Evolutionary conservation across 768 basidiomycete species (phyloP).

Genomic region (Gloeopeniophorella convolvens): DNA sequence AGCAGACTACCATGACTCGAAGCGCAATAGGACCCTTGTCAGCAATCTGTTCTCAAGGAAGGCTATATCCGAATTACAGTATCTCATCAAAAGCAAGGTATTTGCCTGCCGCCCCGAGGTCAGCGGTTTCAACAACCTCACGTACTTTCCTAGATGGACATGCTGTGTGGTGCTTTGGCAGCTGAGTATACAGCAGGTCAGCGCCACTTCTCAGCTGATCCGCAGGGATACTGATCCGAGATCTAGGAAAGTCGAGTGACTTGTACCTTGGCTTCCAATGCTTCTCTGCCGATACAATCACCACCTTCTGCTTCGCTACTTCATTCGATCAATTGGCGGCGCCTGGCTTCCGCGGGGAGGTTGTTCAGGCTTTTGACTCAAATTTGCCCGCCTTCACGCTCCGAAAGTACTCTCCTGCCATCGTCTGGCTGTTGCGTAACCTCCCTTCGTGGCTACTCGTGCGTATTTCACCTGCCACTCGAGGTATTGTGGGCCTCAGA

Average conservation of each 20-base stretch:
- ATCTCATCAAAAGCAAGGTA: slow-evolving; percentile 30
- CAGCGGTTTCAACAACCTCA: background rate
- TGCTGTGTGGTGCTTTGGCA: slow-evolving; percentile 21
- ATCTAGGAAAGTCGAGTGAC: slow-evolving; percentile 24
- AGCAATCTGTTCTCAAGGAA: slow-evolving; percentile 35
- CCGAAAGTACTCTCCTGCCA: slow-evolving; percentile 1
- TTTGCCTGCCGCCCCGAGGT: no score
- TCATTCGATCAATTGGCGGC: slow-evolving; percentile 29
- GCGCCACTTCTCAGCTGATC: background rate
- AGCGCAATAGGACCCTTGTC: slow-evolving; percentile 28
- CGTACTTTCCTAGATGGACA: slow-evolving; percentile 27
- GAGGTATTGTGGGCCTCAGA: background rate
- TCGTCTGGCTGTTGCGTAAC: slow-evolving; percentile 1
- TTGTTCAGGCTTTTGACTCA: slow-evolving; percentile 30
- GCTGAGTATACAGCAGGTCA: slow-evolving; percentile 6
- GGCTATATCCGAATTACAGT: slow-evolving; percentile 33
- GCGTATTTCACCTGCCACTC: background rate
- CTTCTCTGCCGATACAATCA: slow-evolving; percentile 38
- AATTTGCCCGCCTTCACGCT: slow-evolving; percentile 25
- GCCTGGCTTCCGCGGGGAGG: slow-evolving; percentile 31
- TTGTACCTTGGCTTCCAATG: slow-evolving; percentile 38
- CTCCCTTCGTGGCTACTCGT: background rate
- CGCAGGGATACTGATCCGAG: background rate
- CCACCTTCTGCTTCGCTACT: slow-evolving; percentile 36
- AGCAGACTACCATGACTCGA: slow-evolving; percentile 31